Percentiles rank a stretch among this genome's conserved stretches.
phyloP scores from a whole-genome alignment of 2,329 filamentous ascomycete genomes.

The Pseudogymnoascus sp. region DNA sequence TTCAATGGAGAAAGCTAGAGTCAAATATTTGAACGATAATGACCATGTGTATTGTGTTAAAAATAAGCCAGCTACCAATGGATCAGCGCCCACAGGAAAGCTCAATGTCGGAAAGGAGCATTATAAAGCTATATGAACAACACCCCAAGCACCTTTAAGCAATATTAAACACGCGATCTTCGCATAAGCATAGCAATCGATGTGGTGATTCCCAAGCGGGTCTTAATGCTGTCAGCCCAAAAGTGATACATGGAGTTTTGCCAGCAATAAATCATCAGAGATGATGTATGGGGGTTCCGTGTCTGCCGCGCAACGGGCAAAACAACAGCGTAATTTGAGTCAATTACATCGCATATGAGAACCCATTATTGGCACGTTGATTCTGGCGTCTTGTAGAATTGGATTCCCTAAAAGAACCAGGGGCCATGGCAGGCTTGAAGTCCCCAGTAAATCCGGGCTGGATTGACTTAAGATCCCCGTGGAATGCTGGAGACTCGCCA shows the following conservation, averaged over 20 bases:
- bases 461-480: slow-evolving; percentile 10
- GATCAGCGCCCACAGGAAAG: not conserved
- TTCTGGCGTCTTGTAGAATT: not conserved
- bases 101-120: not conserved
- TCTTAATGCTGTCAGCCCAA: not conserved
- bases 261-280: not conserved
- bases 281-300: not conserved
- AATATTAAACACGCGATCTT: not conserved
- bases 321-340: not conserved
- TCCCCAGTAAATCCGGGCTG: slow-evolving; percentile 14
- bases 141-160: not conserved
- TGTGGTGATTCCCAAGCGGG: not conserved
- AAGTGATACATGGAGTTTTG: not conserved
- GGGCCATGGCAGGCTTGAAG: slow-evolving; percentile 13
- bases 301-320: not conserved
- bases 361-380: not conserved
- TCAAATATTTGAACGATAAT: not conserved
- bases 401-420: not conserved
- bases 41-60: slow-evolving; percentile 4
- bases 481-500: slow-evolving; percentile 9
- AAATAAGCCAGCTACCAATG: not conserved
- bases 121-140: not conserved
- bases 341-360: not conserved
- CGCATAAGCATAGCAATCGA: not conserved
- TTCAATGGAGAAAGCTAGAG: not conserved